Base-by-base conservation (phyloP, 768 basidiomycete species). In the Strobilomyces confusus region DNA sequence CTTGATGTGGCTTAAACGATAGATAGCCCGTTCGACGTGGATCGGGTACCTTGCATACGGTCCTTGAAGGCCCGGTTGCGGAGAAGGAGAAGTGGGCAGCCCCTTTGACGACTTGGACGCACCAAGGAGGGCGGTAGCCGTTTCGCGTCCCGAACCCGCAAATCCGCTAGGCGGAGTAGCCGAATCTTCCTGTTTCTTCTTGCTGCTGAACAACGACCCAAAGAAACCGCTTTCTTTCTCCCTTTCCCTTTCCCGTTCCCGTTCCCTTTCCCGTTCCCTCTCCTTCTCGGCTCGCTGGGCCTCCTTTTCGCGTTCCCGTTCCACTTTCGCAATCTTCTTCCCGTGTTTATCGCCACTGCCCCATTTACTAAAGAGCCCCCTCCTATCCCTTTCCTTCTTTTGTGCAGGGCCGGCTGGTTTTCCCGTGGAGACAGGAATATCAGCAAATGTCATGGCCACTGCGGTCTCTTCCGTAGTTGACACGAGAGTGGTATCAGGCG, bases 21-120 rank as follows among this genome's bases (percentile, higher is more conserved):
- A 99, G 44, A 99, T 95, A 4, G 97, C 97, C 32, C 97, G 83
- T 69, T 99, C 97, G 58, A 99, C 97, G 64, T 99, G 97, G 55
- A 99, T 98, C 9, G 97, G 97, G 67, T 98, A 95, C 59, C 97
- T 83, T 47, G 95, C 77, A 59, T 80, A 86, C 41, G 69, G 64
- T 25, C 75, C 75, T 17, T 67, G 63, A 30, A 72, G 51, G 42
- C 75, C 64, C 12, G 60, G 69, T 23, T 71, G 65, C 13, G 88
- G 84, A 12, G 87, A 86, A 4, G 80, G 73, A 9, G 87, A 82
- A 0, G 84, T 77, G 22, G 76, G 74, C 57, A 82, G 74, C 26
- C 75, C 72, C 69, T 89, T 92, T 13, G 87, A 84, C 8, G 87
- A 86, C 69, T 89, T 93, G 38, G 89, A 88, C 7, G 84, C 79